These are phyloP conservation scores for Teratosphaeria zuluensis DNA, from an alignment of 2,329 filamentous ascomycete species.

Conservation along the genomic window DNA sequence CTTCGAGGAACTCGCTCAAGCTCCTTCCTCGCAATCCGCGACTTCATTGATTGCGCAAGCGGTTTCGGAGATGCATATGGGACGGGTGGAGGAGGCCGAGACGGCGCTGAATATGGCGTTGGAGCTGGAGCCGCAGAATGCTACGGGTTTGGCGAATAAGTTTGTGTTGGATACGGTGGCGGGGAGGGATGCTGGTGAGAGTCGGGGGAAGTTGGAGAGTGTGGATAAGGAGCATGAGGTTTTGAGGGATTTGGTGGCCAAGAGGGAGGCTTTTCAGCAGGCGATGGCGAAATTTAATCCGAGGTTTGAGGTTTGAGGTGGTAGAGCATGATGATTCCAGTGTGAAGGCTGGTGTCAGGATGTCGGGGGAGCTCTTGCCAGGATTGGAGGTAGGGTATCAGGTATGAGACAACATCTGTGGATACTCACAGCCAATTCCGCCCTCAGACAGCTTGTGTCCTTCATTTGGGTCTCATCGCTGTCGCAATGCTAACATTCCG, in stretches of 20 bases:
- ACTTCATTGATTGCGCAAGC: slow-evolving; percentile 77
- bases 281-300: slow-evolving; percentile 79
- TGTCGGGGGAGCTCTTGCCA: too few species aligned
- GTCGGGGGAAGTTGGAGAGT: slow-evolving; percentile 43
- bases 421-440: too few species aligned
- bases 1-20: slow-evolving; percentile 88
- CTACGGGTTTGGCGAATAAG: slow-evolving; percentile 71
- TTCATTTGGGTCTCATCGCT: too few species aligned
- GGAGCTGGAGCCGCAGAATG: slow-evolving; percentile 59
- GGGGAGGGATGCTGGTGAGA: slow-evolving; percentile 59
- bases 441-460: too few species aligned
- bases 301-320: slow-evolving; percentile 56
- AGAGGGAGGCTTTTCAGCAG: slow-evolving; percentile 77
- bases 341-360: too few species aligned
- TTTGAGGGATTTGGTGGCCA: slow-evolving; percentile 67
- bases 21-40: slow-evolving; percentile 67
- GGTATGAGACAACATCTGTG: too few species aligned
- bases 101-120: slow-evolving; percentile 73
- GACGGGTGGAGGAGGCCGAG: slow-evolving; percentile 79
- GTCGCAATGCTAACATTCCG: too few species aligned
- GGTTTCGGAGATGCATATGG: slow-evolving; percentile 82
- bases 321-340: background rate
- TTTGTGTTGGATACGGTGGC: slow-evolving; percentile 69
- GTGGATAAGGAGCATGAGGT: slow-evolving; percentile 59
- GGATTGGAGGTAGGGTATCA: background rate